These are phyloP conservation scores for Aegilops longissima DNA, from an alignment of 176 grass and related monocot genomes.

Conservation along the genomic window DNA sequence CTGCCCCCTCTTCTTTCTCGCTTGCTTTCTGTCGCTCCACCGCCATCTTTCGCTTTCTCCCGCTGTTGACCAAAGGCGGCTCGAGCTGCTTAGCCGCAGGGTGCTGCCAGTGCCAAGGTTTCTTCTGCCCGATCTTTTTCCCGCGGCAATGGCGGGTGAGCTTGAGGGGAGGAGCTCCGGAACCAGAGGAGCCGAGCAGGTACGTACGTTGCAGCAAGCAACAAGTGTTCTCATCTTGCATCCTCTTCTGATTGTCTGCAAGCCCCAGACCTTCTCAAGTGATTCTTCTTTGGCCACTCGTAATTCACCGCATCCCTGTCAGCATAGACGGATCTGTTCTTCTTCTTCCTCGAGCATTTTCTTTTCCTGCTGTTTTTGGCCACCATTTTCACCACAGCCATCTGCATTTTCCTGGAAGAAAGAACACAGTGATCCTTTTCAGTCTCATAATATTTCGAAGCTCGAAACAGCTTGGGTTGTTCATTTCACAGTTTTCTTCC, in stretches of 20 bases:
- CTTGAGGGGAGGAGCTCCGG: constrained; percentile 56
- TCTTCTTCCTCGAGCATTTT: neutral
- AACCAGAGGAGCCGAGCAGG: constrained; percentile 69
- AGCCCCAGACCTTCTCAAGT: neutral
- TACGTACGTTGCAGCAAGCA: constrained; percentile 38
- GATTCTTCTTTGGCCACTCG: constrained; percentile 2
- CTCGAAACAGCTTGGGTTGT: neutral
- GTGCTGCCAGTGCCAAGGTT: neutral
- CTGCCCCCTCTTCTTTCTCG: constrained; percentile 7
- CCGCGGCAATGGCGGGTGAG: constrained; percentile 60
- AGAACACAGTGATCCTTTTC: constrained; percentile 11
- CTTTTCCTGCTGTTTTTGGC: neutral
- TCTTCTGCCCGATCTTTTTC: constrained; percentile 6
- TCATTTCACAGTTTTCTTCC: neutral
- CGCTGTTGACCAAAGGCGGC: constrained; percentile 43
- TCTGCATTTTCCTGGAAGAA: constrained; percentile 10
- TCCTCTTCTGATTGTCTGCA: neutral
- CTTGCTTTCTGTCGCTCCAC: constrained; percentile 67
- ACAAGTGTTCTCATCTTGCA: neutral
- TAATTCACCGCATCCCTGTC: neutral
- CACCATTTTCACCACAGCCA: too few relatives aligned
- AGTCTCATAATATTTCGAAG: neutral
- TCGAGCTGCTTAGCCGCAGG: constrained; percentile 8
- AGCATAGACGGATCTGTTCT: neutral
- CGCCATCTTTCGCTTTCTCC: constrained; percentile 45